Conservation (phyloP, 768 basidiomycete species). For the Boletus huronensis region DNA sequence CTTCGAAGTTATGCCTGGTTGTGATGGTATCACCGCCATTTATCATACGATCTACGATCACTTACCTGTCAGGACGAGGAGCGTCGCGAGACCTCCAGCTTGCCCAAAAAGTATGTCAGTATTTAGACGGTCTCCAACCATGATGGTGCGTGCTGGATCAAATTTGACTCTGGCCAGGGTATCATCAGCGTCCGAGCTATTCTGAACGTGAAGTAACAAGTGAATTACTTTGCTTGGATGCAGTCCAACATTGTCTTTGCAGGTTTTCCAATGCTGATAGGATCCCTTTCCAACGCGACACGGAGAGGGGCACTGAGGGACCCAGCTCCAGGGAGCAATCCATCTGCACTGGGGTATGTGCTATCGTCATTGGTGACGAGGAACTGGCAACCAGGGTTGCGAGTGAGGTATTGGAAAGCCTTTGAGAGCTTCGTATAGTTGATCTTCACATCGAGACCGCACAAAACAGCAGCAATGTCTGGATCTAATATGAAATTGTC, state of each 20-base stretch:
- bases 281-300: constrained; percentile 64
- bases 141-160: constrained; percentile 83
- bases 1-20: constrained; percentile 71
- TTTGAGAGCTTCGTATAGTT: constrained; percentile 95
- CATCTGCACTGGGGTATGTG: constrained; percentile 76
- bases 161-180: constrained; percentile 65
- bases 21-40: neutral
- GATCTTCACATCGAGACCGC: constrained; percentile 81
- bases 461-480: constrained; percentile 87
- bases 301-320: constrained; percentile 79
- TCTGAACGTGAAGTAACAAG: neutral
- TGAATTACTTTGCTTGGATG: constrained; percentile 69
- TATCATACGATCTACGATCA: neutral
- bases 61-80: constrained; percentile 90
- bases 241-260: constrained; percentile 88
- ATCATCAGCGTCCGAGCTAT: constrained; percentile 7
- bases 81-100: constrained; percentile 77
- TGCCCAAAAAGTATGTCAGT: constrained; percentile 96
- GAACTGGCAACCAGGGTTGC: constrained; percentile 78
- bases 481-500: constrained; percentile 71
- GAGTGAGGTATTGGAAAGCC: constrained; percentile 84
- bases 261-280: constrained; percentile 88
- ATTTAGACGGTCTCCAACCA: constrained; percentile 94
- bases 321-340: constrained; percentile 82
- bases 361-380: constrained; percentile 91